Percentiles rank a stretch among this genome's conserved stretches.
phyloP scores from a whole-genome alignment of 805 yeast genomes.

The Hanseniaspora nectarophila region DNA sequence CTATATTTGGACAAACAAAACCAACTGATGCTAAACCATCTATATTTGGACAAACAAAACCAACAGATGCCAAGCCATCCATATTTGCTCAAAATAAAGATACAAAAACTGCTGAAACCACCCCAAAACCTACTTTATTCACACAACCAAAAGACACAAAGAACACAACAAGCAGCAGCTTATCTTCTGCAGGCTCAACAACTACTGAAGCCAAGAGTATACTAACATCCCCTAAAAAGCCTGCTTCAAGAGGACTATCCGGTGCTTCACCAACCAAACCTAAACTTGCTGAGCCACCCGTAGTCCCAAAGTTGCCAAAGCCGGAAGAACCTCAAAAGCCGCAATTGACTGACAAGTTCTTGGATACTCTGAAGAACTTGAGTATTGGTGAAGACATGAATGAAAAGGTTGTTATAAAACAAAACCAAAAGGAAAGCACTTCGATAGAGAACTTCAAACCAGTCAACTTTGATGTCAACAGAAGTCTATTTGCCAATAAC shows the following conservation, averaged over 20 bases:
- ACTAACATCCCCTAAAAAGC: slow-evolving; percentile 1
- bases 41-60: background rate
- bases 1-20: background rate
- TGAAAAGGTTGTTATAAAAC: background rate
- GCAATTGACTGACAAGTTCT: background rate
- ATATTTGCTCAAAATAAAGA: background rate
- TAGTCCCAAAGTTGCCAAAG: background rate
- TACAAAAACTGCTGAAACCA: background rate
- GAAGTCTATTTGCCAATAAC: background rate
- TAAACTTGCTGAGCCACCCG: background rate
- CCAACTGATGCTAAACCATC: background rate
- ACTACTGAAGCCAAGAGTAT: background rate
- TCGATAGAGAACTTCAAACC: background rate
- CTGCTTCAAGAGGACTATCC: slow-evolving; percentile 5
- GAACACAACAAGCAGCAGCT: background rate
- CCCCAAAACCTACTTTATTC: background rate
- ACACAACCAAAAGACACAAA: background rate
- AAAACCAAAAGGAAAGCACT: slow-evolving; percentile 15
- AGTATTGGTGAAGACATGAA: background rate
- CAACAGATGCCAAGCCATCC: background rate
- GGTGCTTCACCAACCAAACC: slow-evolving; percentile 12
- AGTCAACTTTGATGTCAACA: background rate
- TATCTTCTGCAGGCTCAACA: background rate
- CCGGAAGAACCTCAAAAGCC: slow-evolving; percentile 3
- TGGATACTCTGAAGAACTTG: background rate